Evolutionary conservation across 192 early-diverging fungal species (phyloP), one percentile per base, ranked within the genome.

Genomic region (Endogone sp.): DNA sequence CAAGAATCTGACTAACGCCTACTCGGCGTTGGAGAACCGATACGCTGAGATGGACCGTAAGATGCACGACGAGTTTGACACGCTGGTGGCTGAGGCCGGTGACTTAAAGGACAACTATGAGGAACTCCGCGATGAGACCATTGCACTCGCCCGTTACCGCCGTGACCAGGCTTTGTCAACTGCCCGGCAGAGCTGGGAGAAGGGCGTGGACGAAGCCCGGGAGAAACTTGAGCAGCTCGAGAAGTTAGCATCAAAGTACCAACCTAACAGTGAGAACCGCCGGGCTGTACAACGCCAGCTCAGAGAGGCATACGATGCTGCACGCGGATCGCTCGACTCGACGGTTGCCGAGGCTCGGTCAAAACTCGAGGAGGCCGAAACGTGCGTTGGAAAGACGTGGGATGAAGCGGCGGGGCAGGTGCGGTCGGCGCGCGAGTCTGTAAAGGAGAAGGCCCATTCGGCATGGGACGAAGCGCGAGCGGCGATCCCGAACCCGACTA

Each of bases 301-400:
- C 32, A 57, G 76, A 13, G 27, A 61, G 10, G 59, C 71, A 32
- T 25, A 76, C 54, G 62, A 77, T 9, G 57, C 54, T 61, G 31
- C 75, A 3, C 13, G 29, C 20, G 25, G 57, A 11, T 58, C 49
- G n/a, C 32, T 63, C 25, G 56, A 77, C 22, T 28, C 32, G 9
- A 69, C 73, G 20, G 69, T 70, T 29, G 65, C 70, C 2, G 29
- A 29, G n/a, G 75, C 70, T 20, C 37, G 70, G 22, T 61, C 62
- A 4, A 71, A 59, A 0, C 31, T 73, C 13, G 20, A 72, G 2
- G 22, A 25, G 13, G 78, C 69, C 30, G 60, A 79, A 49, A 24
- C 25, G 4, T 21, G 30, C 11, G 31, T 60, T 29, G 28, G 11
- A 21, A 30, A 37, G 3, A 31, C 54, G n/a, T 69, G 67, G 67